Evolutionary conservation across 169 alveolate genomes (phyloP).

Genomic region (Plasmodium blacklocki): DNA sequence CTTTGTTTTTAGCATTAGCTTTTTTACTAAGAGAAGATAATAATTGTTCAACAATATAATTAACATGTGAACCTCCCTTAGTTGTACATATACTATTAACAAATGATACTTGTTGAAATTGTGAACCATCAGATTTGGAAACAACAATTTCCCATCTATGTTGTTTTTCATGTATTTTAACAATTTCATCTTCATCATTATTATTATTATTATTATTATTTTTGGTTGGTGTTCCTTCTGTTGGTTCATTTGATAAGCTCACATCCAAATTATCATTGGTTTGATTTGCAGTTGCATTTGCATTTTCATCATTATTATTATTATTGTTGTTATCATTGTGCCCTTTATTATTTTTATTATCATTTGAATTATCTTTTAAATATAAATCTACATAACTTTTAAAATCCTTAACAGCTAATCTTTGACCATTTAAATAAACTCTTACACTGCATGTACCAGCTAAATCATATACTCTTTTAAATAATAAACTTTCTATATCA

Average conservation of each 20-base stretch:
- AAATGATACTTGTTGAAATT: slow-evolving; percentile 97
- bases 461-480: slow-evolving; percentile 98
- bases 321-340: background rate
- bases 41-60: slow-evolving; percentile 96
- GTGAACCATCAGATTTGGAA: slow-evolving; percentile 91
- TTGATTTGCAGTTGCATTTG: slow-evolving; percentile 11
- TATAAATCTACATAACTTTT: slow-evolving; percentile 95
- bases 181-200: slow-evolving; percentile 78
- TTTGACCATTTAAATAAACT: slow-evolving; percentile 95
- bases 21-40: slow-evolving; percentile 92
- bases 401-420: slow-evolving; percentile 93
- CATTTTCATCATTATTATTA: background rate
- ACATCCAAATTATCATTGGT: slow-evolving; percentile 8
- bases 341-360: slow-evolving; percentile 2
- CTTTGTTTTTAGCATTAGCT: slow-evolving; percentile 95
- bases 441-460: slow-evolving; percentile 98
- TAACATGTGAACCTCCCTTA: slow-evolving; percentile 99
- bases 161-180: slow-evolving; percentile 83
- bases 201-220: background rate
- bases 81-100: slow-evolving; percentile 98
- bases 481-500: slow-evolving; percentile 93
- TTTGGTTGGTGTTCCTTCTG: background rate
- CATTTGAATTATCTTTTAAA: slow-evolving; percentile 77
- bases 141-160: slow-evolving; percentile 91
- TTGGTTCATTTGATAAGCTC: slow-evolving; percentile 23